These are phyloP conservation scores for Musa schizocarpa DNA, from an alignment of 176 grass and related monocot species.

Conservation along the genomic window DNA sequence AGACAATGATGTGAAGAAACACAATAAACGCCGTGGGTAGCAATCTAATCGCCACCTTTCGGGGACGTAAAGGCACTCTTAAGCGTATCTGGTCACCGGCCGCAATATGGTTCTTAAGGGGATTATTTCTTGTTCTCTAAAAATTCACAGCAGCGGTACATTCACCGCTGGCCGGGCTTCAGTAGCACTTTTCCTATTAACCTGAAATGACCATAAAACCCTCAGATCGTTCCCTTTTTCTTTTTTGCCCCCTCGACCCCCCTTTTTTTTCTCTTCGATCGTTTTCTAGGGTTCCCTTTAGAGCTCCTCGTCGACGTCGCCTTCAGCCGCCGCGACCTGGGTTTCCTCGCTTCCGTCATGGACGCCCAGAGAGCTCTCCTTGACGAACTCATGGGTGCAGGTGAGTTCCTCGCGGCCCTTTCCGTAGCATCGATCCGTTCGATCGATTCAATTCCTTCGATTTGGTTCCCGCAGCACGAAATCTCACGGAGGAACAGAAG, in stretches of 20 bases:
- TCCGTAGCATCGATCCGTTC: not conserved
- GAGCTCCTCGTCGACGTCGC: not conserved
- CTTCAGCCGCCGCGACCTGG: not conserved
- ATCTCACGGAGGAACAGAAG: constrained; percentile 88
- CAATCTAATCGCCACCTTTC: too few species aligned
- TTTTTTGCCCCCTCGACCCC: not conserved
- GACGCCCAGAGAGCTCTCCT: constrained; percentile 90
- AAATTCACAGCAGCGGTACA: too few species aligned
- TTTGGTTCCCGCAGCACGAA: constrained; percentile 49
- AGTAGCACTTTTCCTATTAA: too few species aligned
- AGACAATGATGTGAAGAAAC: too few species aligned
- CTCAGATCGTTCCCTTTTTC: not conserved
- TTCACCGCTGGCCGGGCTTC: too few species aligned
- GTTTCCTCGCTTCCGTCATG: constrained; percentile 39
- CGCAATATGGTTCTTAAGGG: too few species aligned
- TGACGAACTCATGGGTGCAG: constrained; percentile 90
- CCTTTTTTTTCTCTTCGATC: not conserved
- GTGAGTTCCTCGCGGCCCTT: constrained; percentile 20
- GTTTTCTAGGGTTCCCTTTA: not conserved
- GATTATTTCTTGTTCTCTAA: too few species aligned
- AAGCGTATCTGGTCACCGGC: too few species aligned
- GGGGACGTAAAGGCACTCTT: too few species aligned
- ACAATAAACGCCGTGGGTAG: too few species aligned
- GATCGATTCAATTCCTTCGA: not conserved
- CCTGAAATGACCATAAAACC: not conserved